Conservation (phyloP, 352 stramenopile species). For the Pythium periplocum region DNA sequence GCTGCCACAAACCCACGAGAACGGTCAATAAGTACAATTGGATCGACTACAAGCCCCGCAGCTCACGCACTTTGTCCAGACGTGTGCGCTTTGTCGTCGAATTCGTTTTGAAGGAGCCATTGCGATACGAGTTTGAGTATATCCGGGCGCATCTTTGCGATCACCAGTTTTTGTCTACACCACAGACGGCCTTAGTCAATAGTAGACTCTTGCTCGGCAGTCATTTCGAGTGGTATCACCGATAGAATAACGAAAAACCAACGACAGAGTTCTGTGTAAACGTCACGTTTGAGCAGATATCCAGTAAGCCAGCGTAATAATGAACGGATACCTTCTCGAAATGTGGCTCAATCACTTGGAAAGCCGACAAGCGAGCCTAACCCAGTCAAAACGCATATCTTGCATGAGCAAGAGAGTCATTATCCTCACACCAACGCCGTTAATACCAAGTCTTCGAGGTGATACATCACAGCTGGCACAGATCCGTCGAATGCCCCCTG, state of each 20-base stretch:
- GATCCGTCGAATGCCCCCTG: conserved; percentile 43
- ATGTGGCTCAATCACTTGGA: conserved; percentile 16
- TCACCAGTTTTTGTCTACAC: conserved; percentile 6
- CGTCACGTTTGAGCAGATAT: too few species aligned
- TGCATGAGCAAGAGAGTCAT: background rate
- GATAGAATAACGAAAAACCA: too few species aligned
- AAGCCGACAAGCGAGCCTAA: conserved; percentile 15
- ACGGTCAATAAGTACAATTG: background rate
- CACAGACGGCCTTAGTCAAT: background rate
- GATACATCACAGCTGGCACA: conserved; percentile 36
- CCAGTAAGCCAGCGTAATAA: background rate
- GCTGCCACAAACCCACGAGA: background rate
- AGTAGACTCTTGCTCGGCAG: too few species aligned
- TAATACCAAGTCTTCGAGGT: conserved; percentile 36
- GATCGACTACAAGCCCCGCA: background rate
- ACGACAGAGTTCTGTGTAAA: too few species aligned
- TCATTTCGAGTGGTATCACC: too few species aligned
- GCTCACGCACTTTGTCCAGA: too few species aligned
- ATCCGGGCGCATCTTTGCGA: conserved; percentile 16
- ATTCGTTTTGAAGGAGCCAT: conserved; percentile 14
- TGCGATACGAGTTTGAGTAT: conserved; percentile 11
- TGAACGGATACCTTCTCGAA: conserved; percentile 2
- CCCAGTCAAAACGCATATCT: too few species aligned
- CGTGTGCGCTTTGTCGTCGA: too few species aligned
- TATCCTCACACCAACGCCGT: background rate